phyloP scores from a whole-genome alignment of 257 asterid genomes.

The Solanum infundibuliforme region DNA sequence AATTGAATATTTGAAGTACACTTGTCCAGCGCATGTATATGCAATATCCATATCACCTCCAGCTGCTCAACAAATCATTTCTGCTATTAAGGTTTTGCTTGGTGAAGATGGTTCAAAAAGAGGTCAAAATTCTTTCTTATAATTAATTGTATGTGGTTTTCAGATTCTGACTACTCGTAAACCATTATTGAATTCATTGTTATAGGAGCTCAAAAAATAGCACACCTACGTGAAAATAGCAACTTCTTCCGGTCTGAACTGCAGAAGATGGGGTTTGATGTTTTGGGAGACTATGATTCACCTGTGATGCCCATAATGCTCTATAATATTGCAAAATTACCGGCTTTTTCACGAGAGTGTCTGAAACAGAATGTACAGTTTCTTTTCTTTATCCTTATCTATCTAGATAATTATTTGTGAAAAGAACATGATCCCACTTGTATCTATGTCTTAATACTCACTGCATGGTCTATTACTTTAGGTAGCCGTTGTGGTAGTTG shows the following conservation, averaged over 20 bases:
- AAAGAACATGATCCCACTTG: not conserved
- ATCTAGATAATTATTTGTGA: not conserved
- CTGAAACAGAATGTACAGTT: constrained; percentile 57
- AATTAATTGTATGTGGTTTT: not conserved
- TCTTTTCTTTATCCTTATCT: not conserved
- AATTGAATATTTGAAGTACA: constrained; percentile 65
- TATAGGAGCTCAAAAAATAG: constrained; percentile 83
- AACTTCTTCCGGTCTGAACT: constrained; percentile 77
- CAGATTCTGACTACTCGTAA: not conserved
- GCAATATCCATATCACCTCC: constrained; percentile 96
- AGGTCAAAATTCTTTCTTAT: constrained; percentile 29
- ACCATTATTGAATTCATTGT: not conserved
- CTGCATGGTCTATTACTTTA: not conserved
- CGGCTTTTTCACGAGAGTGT: constrained; percentile 90
- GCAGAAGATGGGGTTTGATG: constrained; percentile 97
- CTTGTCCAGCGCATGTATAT: constrained; percentile 90
- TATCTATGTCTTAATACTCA: not conserved
- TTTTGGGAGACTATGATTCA: constrained; percentile 87
- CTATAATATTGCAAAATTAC: constrained; percentile 86
- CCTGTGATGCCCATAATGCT: constrained; percentile 97
- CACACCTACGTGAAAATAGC: constrained; percentile 77
- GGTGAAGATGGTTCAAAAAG: constrained; percentile 96
- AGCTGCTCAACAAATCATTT: constrained; percentile 82
- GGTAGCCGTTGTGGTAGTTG: constrained; percentile 96
- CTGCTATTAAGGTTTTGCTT: constrained; percentile 72